phyloP scores from a whole-genome alignment of 1,284 basidiomycete genomes.

The Cryptococcus floricola region DNA sequence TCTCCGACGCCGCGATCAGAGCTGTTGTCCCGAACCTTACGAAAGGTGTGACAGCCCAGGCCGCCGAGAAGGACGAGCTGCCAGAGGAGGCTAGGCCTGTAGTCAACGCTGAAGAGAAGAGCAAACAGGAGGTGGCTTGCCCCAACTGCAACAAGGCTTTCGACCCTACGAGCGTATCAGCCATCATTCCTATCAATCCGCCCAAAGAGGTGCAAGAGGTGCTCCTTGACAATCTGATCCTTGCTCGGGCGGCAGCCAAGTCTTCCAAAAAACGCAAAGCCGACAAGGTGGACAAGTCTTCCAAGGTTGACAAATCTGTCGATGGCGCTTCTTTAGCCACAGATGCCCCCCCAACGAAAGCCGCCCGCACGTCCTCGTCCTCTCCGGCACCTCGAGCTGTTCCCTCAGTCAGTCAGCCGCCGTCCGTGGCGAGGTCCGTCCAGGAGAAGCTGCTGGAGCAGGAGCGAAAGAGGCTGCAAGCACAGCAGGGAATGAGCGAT shows the following conservation, averaged over 20 bases:
- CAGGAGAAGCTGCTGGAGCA: constrained; percentile 46
- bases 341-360: background rate
- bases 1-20: constrained; percentile 39
- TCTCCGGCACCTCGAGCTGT: constrained; percentile 3
- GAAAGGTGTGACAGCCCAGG: constrained; percentile 13
- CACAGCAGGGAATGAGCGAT: constrained; percentile 48
- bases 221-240: constrained; percentile 37
- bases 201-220: constrained; percentile 37
- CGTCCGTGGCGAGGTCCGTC: constrained; percentile 26
- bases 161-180: constrained; percentile 24
- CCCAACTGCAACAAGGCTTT: constrained; percentile 47
- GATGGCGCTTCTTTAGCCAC: background rate
- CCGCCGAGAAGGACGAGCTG: constrained; percentile 10
- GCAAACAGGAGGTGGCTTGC: constrained; percentile 29
- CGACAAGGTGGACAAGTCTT: constrained; percentile 22
- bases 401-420: constrained; percentile 1
- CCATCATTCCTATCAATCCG: constrained; percentile 44
- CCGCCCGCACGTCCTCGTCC: background rate
- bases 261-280: constrained; percentile 41
- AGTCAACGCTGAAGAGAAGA: constrained; percentile 5
- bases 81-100: constrained; percentile 19
- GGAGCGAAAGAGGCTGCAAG: constrained; percentile 43
- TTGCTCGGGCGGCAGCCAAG: constrained; percentile 37
- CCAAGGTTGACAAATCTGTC: background rate
- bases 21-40: constrained; percentile 39